phyloP scores from a whole-genome alignment of 305 asterid genomes.

The Fraxinus sp. region DNA sequence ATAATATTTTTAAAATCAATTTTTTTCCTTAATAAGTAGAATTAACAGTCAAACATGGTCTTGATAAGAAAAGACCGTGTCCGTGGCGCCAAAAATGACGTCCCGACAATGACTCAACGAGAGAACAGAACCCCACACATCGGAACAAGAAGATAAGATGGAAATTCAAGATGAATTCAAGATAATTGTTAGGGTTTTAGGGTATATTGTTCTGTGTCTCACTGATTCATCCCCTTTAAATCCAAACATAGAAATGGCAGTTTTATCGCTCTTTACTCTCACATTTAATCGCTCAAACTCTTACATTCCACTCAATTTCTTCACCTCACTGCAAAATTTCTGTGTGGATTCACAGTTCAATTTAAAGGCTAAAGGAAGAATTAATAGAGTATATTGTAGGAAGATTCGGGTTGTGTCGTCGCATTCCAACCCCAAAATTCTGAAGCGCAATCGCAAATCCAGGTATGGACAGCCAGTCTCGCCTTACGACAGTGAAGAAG shows the following conservation, averaged over 20 bases:
- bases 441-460: conserved; percentile 71
- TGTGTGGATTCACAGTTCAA: conserved; percentile 4
- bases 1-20: neutral
- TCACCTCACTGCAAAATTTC: conserved; percentile 13
- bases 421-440: conserved; percentile 69
- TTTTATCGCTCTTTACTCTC: conserved; percentile 29
- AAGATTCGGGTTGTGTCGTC: conserved; percentile 52
- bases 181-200: conserved; percentile 34
- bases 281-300: conserved; percentile 29
- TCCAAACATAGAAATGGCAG: conserved; percentile 29
- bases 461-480: conserved; percentile 61
- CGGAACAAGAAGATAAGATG: conserved; percentile 15
- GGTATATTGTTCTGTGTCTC: conserved; percentile 20
- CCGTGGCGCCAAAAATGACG: neutral
- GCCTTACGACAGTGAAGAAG: conserved; percentile 58
- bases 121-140: neutral
- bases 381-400: neutral
- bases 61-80: neutral
- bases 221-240: neutral
- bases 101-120: neutral
- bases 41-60: neutral
- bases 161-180: neutral
- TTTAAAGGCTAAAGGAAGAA: neutral
- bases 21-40: neutral
- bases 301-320: conserved; percentile 28